Conservation (phyloP, 2,329 filamentous ascomycete species). For the Hirsutella rhossiliensis region DNA sequence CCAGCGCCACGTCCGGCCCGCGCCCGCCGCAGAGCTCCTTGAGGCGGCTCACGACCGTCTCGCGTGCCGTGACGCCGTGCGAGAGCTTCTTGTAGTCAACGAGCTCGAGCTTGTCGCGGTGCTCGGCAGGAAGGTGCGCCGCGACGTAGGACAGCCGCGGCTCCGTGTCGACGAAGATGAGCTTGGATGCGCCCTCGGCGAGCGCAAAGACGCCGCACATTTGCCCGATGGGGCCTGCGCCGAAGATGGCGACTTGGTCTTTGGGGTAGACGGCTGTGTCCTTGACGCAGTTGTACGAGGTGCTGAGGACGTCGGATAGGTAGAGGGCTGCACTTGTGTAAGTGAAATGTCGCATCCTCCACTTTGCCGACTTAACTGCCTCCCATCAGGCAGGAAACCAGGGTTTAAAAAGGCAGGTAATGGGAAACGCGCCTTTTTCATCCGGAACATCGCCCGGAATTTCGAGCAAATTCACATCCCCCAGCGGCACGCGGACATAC, state of each 20-base stretch:
- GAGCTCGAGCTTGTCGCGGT: conserved; percentile 45
- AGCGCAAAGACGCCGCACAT: conserved; percentile 69
- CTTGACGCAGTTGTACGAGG: conserved; percentile 71
- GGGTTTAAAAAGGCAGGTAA: not conserved
- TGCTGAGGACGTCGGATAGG: conserved; percentile 69
- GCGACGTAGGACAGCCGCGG: conserved; percentile 58
- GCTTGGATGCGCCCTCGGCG: conserved; percentile 57
- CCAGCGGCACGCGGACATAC: conserved; percentile 71
- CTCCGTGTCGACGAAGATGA: conserved; percentile 71
- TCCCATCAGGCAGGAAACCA: too few species aligned
- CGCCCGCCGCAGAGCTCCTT: conserved; percentile 62
- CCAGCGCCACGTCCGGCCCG: conserved; percentile 63
- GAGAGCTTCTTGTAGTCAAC: conserved; percentile 55
- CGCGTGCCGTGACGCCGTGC: conserved; percentile 42
- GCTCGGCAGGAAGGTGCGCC: conserved; percentile 39
- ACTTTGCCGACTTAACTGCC: too few species aligned
- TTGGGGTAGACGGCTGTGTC: conserved; percentile 70
- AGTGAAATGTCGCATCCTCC: too few species aligned
- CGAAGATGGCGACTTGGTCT: conserved; percentile 72
- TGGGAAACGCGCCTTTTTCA: conserved; percentile 48
- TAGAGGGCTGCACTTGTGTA: conserved; percentile 38
- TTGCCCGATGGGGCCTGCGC: conserved; percentile 78
- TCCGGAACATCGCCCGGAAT: conserved; percentile 72
- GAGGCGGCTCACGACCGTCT: conserved; percentile 56
- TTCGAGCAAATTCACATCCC: conserved; percentile 68